These are phyloP conservation scores for Entomortierella parvispora DNA, from an alignment of 192 early-diverging fungal species.

Conservation along the genomic window DNA sequence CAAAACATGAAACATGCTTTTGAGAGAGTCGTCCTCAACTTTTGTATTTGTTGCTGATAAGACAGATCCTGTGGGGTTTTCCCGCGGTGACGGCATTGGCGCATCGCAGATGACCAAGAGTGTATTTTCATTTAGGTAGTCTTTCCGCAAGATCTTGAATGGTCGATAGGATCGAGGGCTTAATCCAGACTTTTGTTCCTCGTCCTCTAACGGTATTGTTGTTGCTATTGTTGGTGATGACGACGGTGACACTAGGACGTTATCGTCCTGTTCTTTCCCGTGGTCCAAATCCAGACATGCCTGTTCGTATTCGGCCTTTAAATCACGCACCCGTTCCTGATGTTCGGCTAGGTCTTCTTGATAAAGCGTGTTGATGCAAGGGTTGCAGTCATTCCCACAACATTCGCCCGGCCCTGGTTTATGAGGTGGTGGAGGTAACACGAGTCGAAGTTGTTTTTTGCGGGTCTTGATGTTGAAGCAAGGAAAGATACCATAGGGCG, in stretches of 20 bases:
- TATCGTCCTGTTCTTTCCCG: not conserved
- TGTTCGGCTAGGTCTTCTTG: slow-evolving; percentile 28
- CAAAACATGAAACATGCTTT: slow-evolving; percentile 35
- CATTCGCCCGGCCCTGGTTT: slow-evolving; percentile 46
- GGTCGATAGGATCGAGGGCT: slow-evolving; percentile 34
- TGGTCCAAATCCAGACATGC: slow-evolving; percentile 13
- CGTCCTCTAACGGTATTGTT: not conserved
- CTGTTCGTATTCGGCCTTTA: slow-evolving; percentile 13
- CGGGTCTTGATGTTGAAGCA: slow-evolving; percentile 28
- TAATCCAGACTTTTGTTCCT: not conserved
- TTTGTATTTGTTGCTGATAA: too few species aligned
- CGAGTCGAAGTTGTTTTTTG: slow-evolving; percentile 11
- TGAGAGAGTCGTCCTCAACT: not conserved
- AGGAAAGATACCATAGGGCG: slow-evolving; percentile 37
- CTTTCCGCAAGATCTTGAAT: slow-evolving; percentile 29
- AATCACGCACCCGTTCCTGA: not conserved
- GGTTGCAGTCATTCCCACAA: slow-evolving; percentile 47
- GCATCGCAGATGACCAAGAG: slow-evolving; percentile 32
- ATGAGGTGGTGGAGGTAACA: slow-evolving; percentile 20
- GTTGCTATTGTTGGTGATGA: not conserved
- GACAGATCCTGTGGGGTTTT: too few species aligned
- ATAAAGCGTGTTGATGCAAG: slow-evolving; percentile 43
- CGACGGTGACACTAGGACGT: not conserved
- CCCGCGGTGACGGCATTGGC: not conserved
- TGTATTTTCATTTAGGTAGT: slow-evolving; percentile 21